Base-by-base conservation (phyloP, 164 flowering plant genomes). In the Nymphaea colorata region DNA sequence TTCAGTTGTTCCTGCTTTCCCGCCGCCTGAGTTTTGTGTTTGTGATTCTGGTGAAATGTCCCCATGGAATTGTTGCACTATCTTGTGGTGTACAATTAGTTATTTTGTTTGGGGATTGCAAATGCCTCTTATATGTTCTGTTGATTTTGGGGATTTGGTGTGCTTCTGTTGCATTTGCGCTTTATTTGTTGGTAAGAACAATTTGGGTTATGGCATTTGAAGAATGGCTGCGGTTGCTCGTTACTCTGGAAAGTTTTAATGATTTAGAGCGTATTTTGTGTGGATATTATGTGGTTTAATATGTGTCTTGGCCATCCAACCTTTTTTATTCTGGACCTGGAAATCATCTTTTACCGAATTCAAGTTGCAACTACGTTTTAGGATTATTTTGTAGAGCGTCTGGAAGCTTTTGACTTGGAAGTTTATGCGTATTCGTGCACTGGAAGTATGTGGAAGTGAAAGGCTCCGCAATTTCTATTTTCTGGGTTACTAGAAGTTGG, bases 71-170 rank as follows among this genome's bases (percentile, higher is more conserved):
- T n/a, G n/a, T n/a, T n/a, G n/a, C n/a, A 8, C 57, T 51, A 51
- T 1, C 36, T 25, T 25, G 0, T 25, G 36, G 57, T 10, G 57
- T 51, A 8, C 14, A 51, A 8, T 51, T 8, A 2, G 2, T 51
- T 51, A 15, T 10, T 8, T 51, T 51, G 57, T 51, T 51, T 51
- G 57, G 15, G 57, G 12, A 2, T 51, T 7, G 7, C 8, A 15
- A 4, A 15, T 47, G 2, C 55, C 55, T 7, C 2, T 2, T 47
- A 47, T 47, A 15, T 15, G 10, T 51, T 51, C 10, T 15, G 57
- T 51, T 51, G 57, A 7, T 51, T 51, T 60, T 43, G 12, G 72
- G 67, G 44, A 65, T 68, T 70, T 17, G 10, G 43, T 60, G 47
- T 66, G 1, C 4, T 44, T 0, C 43, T 64, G 6, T 62, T 51